phyloP scores from a whole-genome alignment of 2,329 filamentous ascomycete species.

The Fusarium subtropicale region DNA sequence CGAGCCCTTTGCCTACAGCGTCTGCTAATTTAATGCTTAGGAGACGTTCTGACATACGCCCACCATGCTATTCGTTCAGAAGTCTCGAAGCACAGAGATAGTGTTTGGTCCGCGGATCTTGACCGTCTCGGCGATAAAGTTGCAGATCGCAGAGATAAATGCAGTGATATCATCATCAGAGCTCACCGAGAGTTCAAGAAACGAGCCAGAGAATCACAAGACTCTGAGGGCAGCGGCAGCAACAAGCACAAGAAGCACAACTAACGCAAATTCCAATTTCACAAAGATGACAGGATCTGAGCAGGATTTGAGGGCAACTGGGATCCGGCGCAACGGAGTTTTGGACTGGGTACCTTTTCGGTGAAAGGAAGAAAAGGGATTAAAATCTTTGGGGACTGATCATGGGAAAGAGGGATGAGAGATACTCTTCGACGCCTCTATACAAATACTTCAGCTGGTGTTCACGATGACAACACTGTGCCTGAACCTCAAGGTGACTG shows the following conservation, averaged over 20 bases:
- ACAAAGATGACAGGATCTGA: neutral
- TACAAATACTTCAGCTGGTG: neutral
- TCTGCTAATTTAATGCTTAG: neutral
- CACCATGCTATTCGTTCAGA: neutral
- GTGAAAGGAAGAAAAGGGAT: no score
- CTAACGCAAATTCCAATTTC: neutral
- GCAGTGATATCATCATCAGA: fast-evolving
- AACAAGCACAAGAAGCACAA: neutral
- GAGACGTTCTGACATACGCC: neutral
- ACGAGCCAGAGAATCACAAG: neutral
- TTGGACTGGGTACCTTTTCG: no score
- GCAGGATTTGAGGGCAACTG: fast-evolving
- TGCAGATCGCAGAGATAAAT: neutral
- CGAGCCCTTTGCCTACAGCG: fast-evolving
- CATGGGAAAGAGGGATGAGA: no score
- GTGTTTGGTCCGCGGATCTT: no score
- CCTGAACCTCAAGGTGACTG: neutral
- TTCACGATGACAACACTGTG: neutral
- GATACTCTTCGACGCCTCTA: neutral
- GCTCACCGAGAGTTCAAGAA: neutral
- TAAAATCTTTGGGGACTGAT: no score
- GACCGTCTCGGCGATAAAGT: neutral
- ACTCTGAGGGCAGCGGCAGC: fast-evolving
- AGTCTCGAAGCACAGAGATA: no score
- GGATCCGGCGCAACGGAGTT: no score